A percentile compares a stretch with the other conserved stretches of the same genome.
phyloP scores from a whole-genome alignment of 1,139 yeast species.

The Geotrichum europaeum region DNA sequence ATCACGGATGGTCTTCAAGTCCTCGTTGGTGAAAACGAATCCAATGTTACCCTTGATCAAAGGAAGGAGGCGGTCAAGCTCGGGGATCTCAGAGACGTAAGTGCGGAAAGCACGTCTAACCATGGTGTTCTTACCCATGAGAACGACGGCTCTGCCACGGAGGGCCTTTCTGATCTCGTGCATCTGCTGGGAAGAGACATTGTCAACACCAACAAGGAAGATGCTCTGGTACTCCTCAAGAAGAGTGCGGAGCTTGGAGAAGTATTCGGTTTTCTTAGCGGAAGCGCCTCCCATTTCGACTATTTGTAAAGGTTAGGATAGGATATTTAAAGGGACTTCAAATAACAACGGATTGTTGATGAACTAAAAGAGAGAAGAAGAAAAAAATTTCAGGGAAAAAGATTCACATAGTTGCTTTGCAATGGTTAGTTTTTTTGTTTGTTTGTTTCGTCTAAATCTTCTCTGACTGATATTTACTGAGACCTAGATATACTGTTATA shows the following conservation, averaged over 20 bases:
- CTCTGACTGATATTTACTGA: neutral
- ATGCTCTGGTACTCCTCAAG: slow-evolving; percentile 96
- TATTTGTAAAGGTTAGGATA: slow-evolving; percentile 59
- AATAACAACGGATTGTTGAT: slow-evolving; percentile 3
- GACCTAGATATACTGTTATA: neutral
- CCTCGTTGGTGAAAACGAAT: slow-evolving; percentile 97
- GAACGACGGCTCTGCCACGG: slow-evolving; percentile 89
- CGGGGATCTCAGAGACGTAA: slow-evolving; percentile 88
- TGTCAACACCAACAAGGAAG: slow-evolving; percentile 98
- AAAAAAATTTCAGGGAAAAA: neutral
- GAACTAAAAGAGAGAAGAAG: neutral
- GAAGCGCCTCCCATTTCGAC: slow-evolving; percentile 99
- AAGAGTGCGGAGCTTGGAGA: slow-evolving; percentile 87
- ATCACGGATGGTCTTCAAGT: slow-evolving; percentile 89
- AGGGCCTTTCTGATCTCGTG: slow-evolving; percentile 98
- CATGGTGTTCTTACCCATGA: slow-evolving; percentile 99
- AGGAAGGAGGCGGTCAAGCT: slow-evolving; percentile 91
- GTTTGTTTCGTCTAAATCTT: neutral
- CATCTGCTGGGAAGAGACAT: slow-evolving; percentile 99
- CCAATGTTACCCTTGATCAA: slow-evolving; percentile 97
- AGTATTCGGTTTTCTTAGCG: slow-evolving; percentile 95
- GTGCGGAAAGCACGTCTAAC: slow-evolving; percentile 99
- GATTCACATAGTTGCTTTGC: neutral
- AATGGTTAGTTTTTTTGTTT: neutral
- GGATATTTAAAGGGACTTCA: slow-evolving; percentile 84